Evolutionary conservation across 2,329 filamentous ascomycete species (phyloP).

Genomic region (Amauroascus niger): DNA sequence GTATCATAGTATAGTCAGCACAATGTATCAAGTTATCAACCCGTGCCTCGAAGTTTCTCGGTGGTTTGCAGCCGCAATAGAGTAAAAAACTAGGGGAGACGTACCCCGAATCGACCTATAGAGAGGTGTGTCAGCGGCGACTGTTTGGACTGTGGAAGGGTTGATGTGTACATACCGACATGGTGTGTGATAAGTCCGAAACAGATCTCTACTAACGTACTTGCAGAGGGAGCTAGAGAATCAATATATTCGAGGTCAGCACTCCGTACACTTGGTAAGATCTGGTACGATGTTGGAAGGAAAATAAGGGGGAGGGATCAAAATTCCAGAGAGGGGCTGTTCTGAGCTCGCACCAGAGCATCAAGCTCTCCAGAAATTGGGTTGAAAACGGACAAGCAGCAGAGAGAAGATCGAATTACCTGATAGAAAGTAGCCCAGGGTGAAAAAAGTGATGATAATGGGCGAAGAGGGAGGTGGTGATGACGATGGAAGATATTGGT

Average conservation of each 20-base stretch:
- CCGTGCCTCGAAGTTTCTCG: background rate
- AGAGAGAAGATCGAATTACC: background rate
- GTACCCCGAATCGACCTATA: conserved; percentile 16
- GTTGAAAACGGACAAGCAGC: background rate
- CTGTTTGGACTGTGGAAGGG: background rate
- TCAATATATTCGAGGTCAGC: background rate
- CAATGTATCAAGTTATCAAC: background rate
- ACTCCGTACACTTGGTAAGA: background rate
- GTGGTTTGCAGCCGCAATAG: background rate
- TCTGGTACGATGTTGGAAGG: background rate
- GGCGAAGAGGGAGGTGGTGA: background rate
- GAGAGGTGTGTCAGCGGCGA: background rate
- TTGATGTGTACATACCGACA: conserved; percentile 4
- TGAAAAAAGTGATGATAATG: background rate
- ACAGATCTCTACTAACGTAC: background rate
- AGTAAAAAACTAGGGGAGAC: background rate
- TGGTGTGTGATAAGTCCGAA: conserved; percentile 3
- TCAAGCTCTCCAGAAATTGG: background rate
- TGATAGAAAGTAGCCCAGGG: background rate
- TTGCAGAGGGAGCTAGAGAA: background rate
- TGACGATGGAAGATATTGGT: background rate
- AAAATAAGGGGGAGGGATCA: background rate
- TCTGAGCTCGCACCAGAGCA: background rate
- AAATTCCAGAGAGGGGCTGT: background rate
- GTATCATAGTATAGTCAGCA: background rate